phyloP scores from a whole-genome alignment of 768 basidiomycete genomes.

The Podaxis carcinomalis region DNA sequence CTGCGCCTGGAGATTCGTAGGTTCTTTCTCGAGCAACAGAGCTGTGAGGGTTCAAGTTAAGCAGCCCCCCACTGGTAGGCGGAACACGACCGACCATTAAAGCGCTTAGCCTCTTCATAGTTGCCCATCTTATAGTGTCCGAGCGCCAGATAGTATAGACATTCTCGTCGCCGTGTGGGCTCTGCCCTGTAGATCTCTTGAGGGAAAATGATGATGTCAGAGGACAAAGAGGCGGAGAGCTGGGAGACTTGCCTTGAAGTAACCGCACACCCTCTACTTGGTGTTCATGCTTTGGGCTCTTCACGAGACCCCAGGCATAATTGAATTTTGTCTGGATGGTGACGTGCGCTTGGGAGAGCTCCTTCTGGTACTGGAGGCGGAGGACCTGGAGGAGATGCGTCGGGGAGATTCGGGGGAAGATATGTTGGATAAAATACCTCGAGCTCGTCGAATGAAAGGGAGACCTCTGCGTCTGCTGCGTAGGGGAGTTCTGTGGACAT shows the following conservation, averaged over 20 bases:
- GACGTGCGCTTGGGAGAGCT: constrained; percentile 76
- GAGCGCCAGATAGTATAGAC: constrained; percentile 92
- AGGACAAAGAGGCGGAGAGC: constrained; percentile 4
- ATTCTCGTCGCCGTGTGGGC: constrained; percentile 84
- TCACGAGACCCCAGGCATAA: constrained; percentile 94
- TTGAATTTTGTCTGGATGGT: constrained; percentile 97
- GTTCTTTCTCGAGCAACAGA: constrained; percentile 86
- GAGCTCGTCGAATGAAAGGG: constrained; percentile 85
- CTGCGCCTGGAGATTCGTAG: constrained; percentile 88
- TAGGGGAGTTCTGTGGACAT: constrained; percentile 89
- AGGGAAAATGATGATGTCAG: neutral
- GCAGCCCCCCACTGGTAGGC: neutral
- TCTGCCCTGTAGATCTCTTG: constrained; percentile 90
- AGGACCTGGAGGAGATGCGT: constrained; percentile 56
- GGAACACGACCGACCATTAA: constrained; percentile 71
- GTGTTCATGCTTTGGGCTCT: constrained; percentile 78
- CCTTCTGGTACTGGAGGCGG: constrained; percentile 83
- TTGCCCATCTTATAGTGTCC: constrained; percentile 97
- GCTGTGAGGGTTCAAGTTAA: constrained; percentile 37
- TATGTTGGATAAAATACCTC: constrained; percentile 46
- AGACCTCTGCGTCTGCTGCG: constrained; percentile 91
- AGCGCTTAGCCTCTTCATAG: constrained; percentile 86
- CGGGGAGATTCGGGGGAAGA: neutral
- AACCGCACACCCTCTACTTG: constrained; percentile 91
- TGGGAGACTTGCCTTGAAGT: constrained; percentile 64